A percentile compares a stretch with the other conserved stretches of the same genome.
Evolutionary conservation across 2,329 filamentous ascomycete genomes (phyloP).

Genomic region (Colletotrichum sp.): DNA sequence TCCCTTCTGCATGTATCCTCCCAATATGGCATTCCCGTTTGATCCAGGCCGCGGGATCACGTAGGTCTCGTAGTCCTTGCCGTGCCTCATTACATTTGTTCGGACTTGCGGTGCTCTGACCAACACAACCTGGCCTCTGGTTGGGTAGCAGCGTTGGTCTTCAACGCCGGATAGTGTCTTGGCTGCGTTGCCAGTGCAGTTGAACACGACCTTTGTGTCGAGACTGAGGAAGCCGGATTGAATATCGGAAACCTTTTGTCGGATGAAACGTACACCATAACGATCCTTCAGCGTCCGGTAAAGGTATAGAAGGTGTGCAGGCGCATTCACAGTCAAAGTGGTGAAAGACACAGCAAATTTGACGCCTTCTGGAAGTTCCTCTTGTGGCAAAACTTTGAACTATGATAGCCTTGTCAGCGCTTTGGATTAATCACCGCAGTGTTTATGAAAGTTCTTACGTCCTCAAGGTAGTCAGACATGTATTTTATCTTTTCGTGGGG

Average conservation of each 20-base stretch:
- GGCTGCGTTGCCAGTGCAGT: conserved; percentile 40
- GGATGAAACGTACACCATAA: conserved; percentile 36
- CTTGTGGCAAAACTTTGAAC: conserved; percentile 32
- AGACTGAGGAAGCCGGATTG: conserved; percentile 27
- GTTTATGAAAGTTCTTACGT: conserved; percentile 29
- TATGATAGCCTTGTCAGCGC: conserved; percentile 11
- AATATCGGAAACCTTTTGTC: conserved; percentile 31
- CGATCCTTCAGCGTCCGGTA: conserved; percentile 27
- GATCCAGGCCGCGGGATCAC: conserved; percentile 42
- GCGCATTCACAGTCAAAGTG: conserved; percentile 41
- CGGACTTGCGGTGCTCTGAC: conserved; percentile 34
- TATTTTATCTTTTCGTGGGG: conserved; percentile 43
- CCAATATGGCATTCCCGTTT: conserved; percentile 39
- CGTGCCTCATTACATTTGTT: conserved; percentile 43
- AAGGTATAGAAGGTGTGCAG: conserved; percentile 39
- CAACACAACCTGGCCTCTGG: conserved; percentile 43
- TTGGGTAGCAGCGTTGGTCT: conserved; percentile 44
- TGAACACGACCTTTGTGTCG: conserved; percentile 35
- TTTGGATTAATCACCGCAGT: neutral
- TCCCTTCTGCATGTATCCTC: conserved; percentile 44
- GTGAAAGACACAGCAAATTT: conserved; percentile 39
- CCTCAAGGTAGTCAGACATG: conserved; percentile 45
- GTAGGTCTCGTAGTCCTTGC: conserved; percentile 44
- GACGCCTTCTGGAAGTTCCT: conserved; percentile 35
- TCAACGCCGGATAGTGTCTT: conserved; percentile 37